A percentile compares a stretch with the other conserved stretches of the same genome.
These are phyloP conservation scores for Handroanthus guayacan DNA, from an alignment of 257 asterid species.

Conservation along the genomic window DNA sequence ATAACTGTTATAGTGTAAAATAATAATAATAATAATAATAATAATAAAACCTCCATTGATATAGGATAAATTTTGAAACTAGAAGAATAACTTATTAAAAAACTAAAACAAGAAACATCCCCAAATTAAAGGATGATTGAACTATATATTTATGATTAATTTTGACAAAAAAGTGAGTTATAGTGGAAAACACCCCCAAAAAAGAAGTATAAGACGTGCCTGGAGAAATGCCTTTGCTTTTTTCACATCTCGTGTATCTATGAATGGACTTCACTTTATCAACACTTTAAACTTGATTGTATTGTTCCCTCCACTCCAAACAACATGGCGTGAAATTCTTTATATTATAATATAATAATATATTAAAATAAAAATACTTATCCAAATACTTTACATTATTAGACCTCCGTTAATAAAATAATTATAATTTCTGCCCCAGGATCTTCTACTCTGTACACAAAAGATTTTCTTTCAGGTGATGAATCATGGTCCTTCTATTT, in stretches of 20 bases:
- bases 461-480: slow-evolving; percentile 69
- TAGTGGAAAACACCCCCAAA: too few relatives aligned
- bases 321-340: slow-evolving; percentile 59
- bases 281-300: slow-evolving; percentile 53
- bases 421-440: slow-evolving; percentile 44
- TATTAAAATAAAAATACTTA: background rate
- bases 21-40: too few relatives aligned
- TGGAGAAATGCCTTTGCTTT: slow-evolving; percentile 56
- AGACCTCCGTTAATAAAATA: slow-evolving; percentile 39
- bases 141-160: too few relatives aligned
- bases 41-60: background rate
- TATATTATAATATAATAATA: slow-evolving; percentile 45
- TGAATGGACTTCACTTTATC: slow-evolving; percentile 44
- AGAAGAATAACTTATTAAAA: too few relatives aligned
- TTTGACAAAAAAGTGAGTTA: too few relatives aligned
- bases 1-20: too few relatives aligned
- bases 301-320: slow-evolving; percentile 87
- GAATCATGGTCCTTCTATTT: slow-evolving; percentile 56
- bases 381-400: slow-evolving; percentile 38
- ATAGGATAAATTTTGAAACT: background rate
- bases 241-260: slow-evolving; percentile 50
- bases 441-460: slow-evolving; percentile 67
- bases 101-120: background rate
- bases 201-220: slow-evolving; percentile 43
- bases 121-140: too few relatives aligned